Base-by-base conservation (phyloP, 192 early-diverging fungal genomes). In the Coemansia sp. region DNA sequence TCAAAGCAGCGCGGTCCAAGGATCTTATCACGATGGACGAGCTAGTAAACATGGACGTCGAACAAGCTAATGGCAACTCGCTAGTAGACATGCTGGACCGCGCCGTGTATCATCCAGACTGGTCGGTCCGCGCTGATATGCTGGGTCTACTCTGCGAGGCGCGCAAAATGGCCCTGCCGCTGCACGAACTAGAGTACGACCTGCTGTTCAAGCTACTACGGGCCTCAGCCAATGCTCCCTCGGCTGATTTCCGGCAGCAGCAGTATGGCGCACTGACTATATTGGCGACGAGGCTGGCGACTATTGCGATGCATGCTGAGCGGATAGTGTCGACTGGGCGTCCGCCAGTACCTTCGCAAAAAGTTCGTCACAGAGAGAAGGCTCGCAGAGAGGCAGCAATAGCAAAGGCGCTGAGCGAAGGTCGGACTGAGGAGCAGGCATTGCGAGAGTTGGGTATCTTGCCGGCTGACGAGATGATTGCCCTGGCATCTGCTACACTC, bases 111-210 rank as follows among this genome's bases (percentile, higher is more conserved):
- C 92, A 94, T 70, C 85, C 85, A 1, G 93, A 94, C 62, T 67
- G 73, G 49, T 86, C 89, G 26, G 85, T 95, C 38, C 89, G 95
- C 4, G 85, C 88, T 10, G 94, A 96, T 58, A 89, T 90, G 4
- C 70, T 94, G 19, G 91, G 91, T 4, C 84, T 96, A 9, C 76
- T 96, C 9, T 94, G 94, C 69, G 95, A 95, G 63, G 87, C 92
- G 3, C 79, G 87, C 52, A 87, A 90, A n/a, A 82, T 87, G 17
- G 86, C 90, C 0, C 84, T 86, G 10, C 86, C 88, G 35, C 85
- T 91, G 26, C 87, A 84, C 23, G 63, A 63, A 8, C 76, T 83
- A 13, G 93, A 96, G 67, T 67, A 90, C n/a, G 69, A 81, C 0
- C 74, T 92, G 59, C 52, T 96, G 30, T 87, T 89, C 63, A 65